Evolutionary conservation across 129 eudicot genomes (phyloP).

Genomic region (sunflower (Helianthus annuus)): DNA sequence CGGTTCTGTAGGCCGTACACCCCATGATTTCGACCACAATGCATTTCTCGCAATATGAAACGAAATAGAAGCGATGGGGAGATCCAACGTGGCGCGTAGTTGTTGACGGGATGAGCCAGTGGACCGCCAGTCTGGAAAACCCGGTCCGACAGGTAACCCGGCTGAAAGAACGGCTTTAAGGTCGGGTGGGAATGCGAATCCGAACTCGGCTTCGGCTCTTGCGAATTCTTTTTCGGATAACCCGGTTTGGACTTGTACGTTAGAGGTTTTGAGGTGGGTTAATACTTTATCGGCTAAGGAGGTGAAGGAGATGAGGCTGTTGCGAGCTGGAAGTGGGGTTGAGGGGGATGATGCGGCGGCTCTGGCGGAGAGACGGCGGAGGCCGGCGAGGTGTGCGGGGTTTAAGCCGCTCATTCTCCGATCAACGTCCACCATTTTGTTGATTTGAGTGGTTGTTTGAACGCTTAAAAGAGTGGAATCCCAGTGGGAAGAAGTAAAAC

Average conservation of each 20-base stretch:
- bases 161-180: conserved; percentile 75
- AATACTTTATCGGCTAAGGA: conserved; percentile 74
- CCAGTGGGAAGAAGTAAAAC: background rate
- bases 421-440: conserved; percentile 89
- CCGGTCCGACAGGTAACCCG: conserved; percentile 81
- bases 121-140: conserved; percentile 95
- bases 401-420: conserved; percentile 88
- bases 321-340: conserved; percentile 75
- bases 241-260: conserved; percentile 56
- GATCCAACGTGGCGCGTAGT: conserved; percentile 61
- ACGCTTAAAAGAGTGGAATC: background rate
- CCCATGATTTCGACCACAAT: conserved; percentile 92
- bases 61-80: conserved; percentile 84
- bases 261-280: conserved; percentile 60
- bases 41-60: conserved; percentile 75
- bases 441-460: background rate
- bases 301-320: conserved; percentile 73
- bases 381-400: conserved; percentile 89
- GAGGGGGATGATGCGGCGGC: conserved; percentile 80
- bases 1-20: conserved; percentile 74
- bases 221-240: conserved; percentile 75
- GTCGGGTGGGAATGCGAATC: conserved; percentile 91
- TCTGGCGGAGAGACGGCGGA: conserved; percentile 96
- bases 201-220: conserved; percentile 86
- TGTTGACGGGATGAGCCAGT: conserved; percentile 63